Conservation (phyloP, 257 asterid genomes). For the Solanum sejunctum region DNA sequence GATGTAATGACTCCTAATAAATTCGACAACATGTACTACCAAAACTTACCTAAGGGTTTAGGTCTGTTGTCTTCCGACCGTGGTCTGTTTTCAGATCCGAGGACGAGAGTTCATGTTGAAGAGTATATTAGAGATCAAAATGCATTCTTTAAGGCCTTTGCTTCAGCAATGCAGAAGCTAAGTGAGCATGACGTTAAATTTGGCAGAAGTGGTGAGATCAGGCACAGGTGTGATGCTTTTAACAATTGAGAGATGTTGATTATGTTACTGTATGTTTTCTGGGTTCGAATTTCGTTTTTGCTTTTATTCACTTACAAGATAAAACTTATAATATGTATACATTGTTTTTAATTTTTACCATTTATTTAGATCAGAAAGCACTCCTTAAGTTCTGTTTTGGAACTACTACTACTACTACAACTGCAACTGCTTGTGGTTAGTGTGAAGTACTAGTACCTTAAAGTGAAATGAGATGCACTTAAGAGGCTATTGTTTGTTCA, state of each 20-base stretch:
- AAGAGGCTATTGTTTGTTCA: background rate
- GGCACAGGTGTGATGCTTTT: conserved; percentile 84
- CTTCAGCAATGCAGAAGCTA: conserved; percentile 69
- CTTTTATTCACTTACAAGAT: background rate
- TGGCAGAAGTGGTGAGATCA: conserved; percentile 66
- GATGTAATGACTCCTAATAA: conserved; percentile 62
- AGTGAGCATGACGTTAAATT: conserved; percentile 52
- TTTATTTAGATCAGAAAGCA: background rate
- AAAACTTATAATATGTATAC: conserved; percentile 7
- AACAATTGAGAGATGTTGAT: conserved; percentile 16
- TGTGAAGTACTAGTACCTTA: background rate
- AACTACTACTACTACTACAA: background rate
- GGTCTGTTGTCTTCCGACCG: conserved; percentile 69
- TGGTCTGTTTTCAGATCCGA: conserved; percentile 38
- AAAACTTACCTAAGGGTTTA: conserved; percentile 51
- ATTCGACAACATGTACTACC: conserved; percentile 62
- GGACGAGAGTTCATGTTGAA: conserved; percentile 42
- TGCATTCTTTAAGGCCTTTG: conserved; percentile 64
- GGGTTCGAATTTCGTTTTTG: background rate
- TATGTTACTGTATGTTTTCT: background rate
- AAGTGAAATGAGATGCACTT: background rate
- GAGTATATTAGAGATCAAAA: conserved; percentile 43
- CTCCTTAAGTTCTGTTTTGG: background rate
- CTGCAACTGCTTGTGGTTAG: background rate
- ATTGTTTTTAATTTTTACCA: background rate